Conservation (phyloP, 257 asterid genomes). For the Rhazya stricta region DNA sequence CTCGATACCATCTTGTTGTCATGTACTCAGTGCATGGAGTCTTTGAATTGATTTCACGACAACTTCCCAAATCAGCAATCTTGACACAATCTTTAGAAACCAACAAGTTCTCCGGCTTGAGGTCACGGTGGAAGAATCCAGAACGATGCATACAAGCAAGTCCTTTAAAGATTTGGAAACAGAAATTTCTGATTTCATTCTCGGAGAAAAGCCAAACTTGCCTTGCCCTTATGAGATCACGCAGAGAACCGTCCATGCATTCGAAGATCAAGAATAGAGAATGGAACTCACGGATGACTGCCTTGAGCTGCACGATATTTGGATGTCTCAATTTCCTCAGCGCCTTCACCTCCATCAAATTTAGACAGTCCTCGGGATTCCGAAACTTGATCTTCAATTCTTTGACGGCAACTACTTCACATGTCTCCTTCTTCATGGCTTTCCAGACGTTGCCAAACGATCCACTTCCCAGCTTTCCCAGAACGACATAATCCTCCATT, state of each 20-base stretch:
- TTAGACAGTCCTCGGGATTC: neutral
- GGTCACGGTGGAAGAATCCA: slow-evolving; percentile 3
- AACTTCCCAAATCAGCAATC: slow-evolving; percentile 1
- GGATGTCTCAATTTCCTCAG: neutral
- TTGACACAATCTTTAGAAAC: neutral
- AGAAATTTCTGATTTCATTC: neutral
- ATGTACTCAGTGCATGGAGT: neutral
- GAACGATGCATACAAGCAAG: neutral
- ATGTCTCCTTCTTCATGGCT: neutral
- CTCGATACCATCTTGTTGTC: slow-evolving; percentile 41
- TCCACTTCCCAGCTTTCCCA: neutral
- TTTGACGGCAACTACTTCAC: neutral
- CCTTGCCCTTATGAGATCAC: neutral
- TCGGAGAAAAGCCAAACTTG: neutral
- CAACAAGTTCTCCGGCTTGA: neutral
- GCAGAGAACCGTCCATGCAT: neutral
- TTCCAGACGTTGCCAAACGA: neutral
- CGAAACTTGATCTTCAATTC: neutral
- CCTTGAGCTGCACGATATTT: neutral
- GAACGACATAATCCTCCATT: neutral
- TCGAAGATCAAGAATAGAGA: neutral
- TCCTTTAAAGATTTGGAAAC: neutral
- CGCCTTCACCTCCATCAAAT: neutral
- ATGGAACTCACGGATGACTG: neutral
- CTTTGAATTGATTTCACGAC: neutral